These are phyloP conservation scores for Penicillium freii DNA, from an alignment of 2,329 filamentous ascomycete species.

Conservation along the genomic window DNA sequence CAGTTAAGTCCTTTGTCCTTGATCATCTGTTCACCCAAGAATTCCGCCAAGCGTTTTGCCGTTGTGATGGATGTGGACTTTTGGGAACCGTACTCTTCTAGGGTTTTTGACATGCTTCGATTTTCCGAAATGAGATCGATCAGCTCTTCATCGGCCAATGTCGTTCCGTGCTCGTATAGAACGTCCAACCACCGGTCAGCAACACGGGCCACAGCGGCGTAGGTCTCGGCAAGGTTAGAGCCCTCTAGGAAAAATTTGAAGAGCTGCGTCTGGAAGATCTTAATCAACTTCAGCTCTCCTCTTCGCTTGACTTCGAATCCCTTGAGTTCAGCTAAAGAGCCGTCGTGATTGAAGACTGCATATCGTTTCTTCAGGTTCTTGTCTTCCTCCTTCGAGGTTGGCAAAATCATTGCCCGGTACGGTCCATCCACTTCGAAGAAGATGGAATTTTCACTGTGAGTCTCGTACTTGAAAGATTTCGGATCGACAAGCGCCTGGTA, in stretches of 20 bases:
- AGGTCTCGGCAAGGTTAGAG: conserved; percentile 80
- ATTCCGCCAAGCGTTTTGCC: conserved; percentile 89
- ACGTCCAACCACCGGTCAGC: conserved; percentile 98
- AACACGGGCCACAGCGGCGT: conserved; percentile 86
- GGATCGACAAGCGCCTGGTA: conserved; percentile 87
- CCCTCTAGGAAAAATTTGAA: conserved; percentile 99
- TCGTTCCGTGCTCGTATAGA: conserved; percentile 80
- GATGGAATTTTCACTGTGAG: conserved; percentile 97
- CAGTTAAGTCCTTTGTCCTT: conserved; percentile 99
- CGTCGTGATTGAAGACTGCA: conserved; percentile 97
- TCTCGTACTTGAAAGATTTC: conserved; percentile 83
- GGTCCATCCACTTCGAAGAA: conserved; percentile 99
- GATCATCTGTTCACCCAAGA: conserved; percentile 96
- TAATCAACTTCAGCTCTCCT: conserved; percentile 98
- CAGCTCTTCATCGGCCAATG: conserved; percentile 90
- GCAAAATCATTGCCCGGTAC: conserved; percentile 95
- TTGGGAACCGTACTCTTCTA: conserved; percentile 92
- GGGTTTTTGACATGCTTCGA: conserved; percentile 92
- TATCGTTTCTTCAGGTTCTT: conserved; percentile 99
- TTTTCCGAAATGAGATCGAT: conserved; percentile 99
- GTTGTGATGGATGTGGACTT: conserved; percentile 99
- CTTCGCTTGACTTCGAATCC: conserved; percentile 96
- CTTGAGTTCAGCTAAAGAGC: conserved; percentile 90
- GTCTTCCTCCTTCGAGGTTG: conserved; percentile 97
- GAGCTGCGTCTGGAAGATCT: conserved; percentile 98